phyloP scores from a whole-genome alignment of 2,329 filamentous ascomycete genomes.

The Nemania sp. region DNA sequence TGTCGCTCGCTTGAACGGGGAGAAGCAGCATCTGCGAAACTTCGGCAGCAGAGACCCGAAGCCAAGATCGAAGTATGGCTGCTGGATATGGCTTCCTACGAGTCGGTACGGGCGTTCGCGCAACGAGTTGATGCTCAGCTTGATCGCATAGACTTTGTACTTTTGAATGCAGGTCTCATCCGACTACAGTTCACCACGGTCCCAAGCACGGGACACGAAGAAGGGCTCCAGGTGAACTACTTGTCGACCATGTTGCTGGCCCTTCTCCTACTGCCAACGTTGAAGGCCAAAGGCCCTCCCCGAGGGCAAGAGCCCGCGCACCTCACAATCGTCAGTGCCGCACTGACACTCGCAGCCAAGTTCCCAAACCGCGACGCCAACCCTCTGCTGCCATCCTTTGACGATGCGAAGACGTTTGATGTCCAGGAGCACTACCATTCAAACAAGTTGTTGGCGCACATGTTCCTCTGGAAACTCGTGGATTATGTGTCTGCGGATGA shows the following conservation, averaged over 20 bases:
- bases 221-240: conserved; percentile 28
- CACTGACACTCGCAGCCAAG: conserved; percentile 11
- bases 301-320: conserved; percentile 6
- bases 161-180: conserved; percentile 26
- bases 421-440: not conserved
- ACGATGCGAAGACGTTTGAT: conserved; percentile 26
- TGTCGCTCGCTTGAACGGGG: conserved; percentile 51
- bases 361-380: conserved; percentile 1
- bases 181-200: conserved; percentile 1
- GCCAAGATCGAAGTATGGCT: conserved; percentile 53
- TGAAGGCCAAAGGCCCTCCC: conserved; percentile 15
- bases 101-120: conserved; percentile 50
- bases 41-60: conserved; percentile 38
- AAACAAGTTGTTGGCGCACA: conserved; percentile 41
- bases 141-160: conserved; percentile 25
- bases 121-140: conserved; percentile 38
- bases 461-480: conserved; percentile 43
- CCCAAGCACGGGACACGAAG: conserved; percentile 25
- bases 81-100: conserved; percentile 54
- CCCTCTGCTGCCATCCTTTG: conserved; percentile 21
- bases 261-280: conserved; percentile 22
- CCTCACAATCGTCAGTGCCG: conserved; percentile 23
- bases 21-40: conserved; percentile 44
- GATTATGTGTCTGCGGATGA: conserved; percentile 46
- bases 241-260: conserved; percentile 22